Percentiles rank a stretch among this genome's conserved stretches.
phyloP scores from a whole-genome alignment of 176 grass and related monocot genomes.

The Bonia amplexicaulis region DNA sequence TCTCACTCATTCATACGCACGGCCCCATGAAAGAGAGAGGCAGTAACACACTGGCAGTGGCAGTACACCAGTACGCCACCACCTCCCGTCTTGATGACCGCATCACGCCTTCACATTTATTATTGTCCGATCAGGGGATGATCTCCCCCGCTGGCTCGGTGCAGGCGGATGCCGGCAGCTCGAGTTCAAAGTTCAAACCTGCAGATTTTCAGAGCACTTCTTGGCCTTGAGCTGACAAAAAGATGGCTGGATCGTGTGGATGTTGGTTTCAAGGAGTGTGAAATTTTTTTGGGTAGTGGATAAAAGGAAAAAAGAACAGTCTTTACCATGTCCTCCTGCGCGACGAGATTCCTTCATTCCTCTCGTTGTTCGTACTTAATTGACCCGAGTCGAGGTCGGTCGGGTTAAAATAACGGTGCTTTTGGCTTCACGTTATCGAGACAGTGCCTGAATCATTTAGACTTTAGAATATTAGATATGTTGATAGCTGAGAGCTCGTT shows the following conservation, averaged over 20 bases:
- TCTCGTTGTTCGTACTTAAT: conserved; percentile 37
- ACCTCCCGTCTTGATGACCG: conserved; percentile 33
- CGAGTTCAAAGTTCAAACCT: conserved; percentile 24
- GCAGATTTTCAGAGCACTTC: neutral
- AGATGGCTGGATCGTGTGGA: conserved; percentile 23
- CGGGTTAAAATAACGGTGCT: conserved; percentile 17
- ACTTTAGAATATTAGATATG: neutral
- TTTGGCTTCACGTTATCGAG: conserved; percentile 5
- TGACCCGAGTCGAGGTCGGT: neutral
- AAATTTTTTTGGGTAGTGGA: neutral
- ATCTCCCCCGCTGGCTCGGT: neutral
- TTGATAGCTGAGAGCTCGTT: neutral
- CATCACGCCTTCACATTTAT: conserved; percentile 40
- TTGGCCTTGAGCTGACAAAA: conserved; percentile 25
- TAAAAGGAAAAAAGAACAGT: conserved; percentile 26
- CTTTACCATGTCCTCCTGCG: conserved; percentile 8
- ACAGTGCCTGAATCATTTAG: neutral
- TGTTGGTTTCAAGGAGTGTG: neutral
- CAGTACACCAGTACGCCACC: conserved; percentile 2
- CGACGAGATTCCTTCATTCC: conserved; percentile 48
- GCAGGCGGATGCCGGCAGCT: neutral
- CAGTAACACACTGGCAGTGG: neutral
- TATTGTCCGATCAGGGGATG: neutral
- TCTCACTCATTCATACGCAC: neutral
- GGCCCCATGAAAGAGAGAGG: neutral